Evolutionary conservation across 345 rosid genomes (phyloP).

Genomic region (Pistacia atlantica): DNA sequence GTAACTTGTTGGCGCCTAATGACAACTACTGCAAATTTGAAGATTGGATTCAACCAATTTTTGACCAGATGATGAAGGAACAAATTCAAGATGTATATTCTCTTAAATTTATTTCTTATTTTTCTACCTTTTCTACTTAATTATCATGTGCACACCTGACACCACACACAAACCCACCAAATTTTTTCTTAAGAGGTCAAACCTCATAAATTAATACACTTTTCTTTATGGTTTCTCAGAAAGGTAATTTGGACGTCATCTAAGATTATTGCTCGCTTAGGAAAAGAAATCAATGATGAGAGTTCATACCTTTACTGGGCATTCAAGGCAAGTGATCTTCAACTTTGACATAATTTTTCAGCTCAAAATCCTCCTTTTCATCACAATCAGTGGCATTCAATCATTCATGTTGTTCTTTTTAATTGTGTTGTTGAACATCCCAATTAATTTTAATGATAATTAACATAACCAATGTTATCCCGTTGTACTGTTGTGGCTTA

Average conservation of each 20-base stretch:
- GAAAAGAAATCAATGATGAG: conserved; percentile 77
- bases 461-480: too few species aligned
- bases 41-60: conserved; percentile 93
- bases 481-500: background rate
- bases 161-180: background rate
- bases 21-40: conserved; percentile 96
- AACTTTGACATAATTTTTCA: background rate
- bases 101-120: background rate
- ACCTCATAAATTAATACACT: background rate
- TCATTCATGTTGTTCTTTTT: background rate
- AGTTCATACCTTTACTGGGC: conserved; percentile 92
- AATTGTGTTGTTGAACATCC: background rate
- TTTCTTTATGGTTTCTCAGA: conserved; percentile 39
- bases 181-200: background rate
- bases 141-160: too few species aligned
- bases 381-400: background rate
- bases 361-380: background rate
- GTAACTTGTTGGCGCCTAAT: conserved; percentile 89
- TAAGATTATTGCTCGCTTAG: conserved; percentile 72
- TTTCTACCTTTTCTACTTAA: background rate
- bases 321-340: conserved; percentile 52
- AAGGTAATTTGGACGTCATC: conserved; percentile 81
- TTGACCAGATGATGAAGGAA: conserved; percentile 90
- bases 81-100: conserved; percentile 71
- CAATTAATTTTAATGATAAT: too few species aligned